Evolutionary conservation across 306 rosid species (phyloP).

Genomic region (Cucurbita pepo): DNA sequence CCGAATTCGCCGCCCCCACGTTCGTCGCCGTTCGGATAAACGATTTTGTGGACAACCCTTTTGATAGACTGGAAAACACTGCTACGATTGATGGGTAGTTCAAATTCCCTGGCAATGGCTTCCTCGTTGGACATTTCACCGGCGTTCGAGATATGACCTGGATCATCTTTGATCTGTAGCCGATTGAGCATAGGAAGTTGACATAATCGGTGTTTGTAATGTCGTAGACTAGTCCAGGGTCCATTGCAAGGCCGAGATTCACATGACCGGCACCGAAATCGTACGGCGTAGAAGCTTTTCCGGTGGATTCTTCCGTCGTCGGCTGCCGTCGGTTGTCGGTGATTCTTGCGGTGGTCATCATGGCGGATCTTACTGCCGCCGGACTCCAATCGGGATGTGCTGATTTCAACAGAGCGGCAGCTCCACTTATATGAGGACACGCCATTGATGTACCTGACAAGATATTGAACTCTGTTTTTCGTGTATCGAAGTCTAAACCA

Average conservation of each 20-base stretch:
- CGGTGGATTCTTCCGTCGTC: slow-evolving; percentile 62
- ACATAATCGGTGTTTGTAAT: slow-evolving; percentile 44
- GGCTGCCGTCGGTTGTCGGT: slow-evolving; percentile 30
- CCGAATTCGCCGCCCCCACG: slow-evolving; percentile 45
- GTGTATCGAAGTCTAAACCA: slow-evolving; percentile 39
- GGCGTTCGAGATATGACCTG: slow-evolving; percentile 52
- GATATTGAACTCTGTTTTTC: slow-evolving; percentile 67
- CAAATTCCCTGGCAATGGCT: slow-evolving; percentile 45
- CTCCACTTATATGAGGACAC: slow-evolving; percentile 84
- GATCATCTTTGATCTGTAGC: slow-evolving; percentile 45
- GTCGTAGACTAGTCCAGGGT: slow-evolving; percentile 72
- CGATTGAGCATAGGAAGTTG: slow-evolving; percentile 43
- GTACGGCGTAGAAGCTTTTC: slow-evolving; percentile 47
- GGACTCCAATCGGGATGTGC: slow-evolving; percentile 93
- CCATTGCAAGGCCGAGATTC: slow-evolving; percentile 55
- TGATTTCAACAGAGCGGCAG: slow-evolving; percentile 72
- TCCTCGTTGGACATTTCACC: slow-evolving; percentile 38
- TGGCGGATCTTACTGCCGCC: slow-evolving; percentile 64
- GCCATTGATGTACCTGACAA: slow-evolving; percentile 91
- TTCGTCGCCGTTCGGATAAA: slow-evolving; percentile 58
- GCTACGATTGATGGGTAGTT: slow-evolving; percentile 69
- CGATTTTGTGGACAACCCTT: slow-evolving; percentile 22
- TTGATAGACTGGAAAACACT: slow-evolving; percentile 24
- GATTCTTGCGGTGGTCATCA: slow-evolving; percentile 70
- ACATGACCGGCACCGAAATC: slow-evolving; percentile 77